Conservation (phyloP, 345 rosid species). For the Salix caprea region DNA sequence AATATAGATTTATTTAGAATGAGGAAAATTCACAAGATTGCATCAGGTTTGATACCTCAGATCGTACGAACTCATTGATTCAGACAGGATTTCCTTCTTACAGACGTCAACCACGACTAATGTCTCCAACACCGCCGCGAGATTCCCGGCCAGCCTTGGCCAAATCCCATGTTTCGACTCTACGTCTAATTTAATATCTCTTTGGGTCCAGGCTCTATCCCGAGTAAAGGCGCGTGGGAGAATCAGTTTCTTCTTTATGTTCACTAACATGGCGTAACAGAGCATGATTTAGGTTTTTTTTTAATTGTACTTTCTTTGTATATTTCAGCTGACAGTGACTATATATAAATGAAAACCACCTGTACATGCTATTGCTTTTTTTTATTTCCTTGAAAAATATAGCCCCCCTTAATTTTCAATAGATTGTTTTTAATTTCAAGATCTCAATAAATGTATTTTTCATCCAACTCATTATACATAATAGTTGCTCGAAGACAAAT, state of each 20-base stretch:
- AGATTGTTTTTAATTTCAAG: too few relatives aligned
- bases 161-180: not conserved
- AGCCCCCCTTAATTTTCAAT: too few relatives aligned
- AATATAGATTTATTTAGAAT: not conserved
- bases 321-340: not conserved
- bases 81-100: slow-evolving; percentile 9
- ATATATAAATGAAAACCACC: not conserved
- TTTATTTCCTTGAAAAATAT: too few relatives aligned
- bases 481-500: not conserved
- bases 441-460: not conserved
- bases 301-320: too few relatives aligned
- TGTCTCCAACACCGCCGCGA: slow-evolving; percentile 31
- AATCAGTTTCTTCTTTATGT: not conserved
- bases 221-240: slow-evolving; percentile 29
- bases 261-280: not conserved
- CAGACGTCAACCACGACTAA: slow-evolving; percentile 16
- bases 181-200: not conserved
- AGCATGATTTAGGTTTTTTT: not conserved
- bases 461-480: not conserved
- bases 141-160: slow-evolving; percentile 33
- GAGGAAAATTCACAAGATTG: not conserved
- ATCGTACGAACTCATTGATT: not conserved
- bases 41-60: not conserved
- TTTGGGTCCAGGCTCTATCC: not conserved
- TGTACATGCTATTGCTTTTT: not conserved